These are phyloP conservation scores for Phytopythium helicoides DNA, from an alignment of 352 stramenopile genomes.

Conservation along the genomic window DNA sequence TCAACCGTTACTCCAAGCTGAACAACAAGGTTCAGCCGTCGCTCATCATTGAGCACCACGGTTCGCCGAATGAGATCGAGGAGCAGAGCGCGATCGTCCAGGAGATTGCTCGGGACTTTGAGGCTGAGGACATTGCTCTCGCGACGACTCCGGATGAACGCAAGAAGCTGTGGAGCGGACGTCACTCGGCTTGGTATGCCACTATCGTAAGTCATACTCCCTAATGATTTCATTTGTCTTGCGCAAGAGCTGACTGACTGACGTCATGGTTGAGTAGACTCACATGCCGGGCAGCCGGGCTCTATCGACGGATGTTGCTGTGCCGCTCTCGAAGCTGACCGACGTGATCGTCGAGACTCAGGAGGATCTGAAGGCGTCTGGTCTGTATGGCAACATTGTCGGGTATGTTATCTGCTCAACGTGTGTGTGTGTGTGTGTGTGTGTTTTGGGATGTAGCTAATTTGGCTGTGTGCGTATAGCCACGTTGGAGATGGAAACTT, in stretches of 20 bases:
- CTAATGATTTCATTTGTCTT: conserved; percentile 6
- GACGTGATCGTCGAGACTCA: conserved; percentile 93
- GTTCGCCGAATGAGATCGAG: conserved; percentile 69
- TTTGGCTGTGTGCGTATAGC: conserved; percentile 14
- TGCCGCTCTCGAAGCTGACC: conserved; percentile 93
- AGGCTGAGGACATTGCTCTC: conserved; percentile 78
- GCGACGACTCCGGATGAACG: conserved; percentile 69
- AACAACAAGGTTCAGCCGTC: conserved; percentile 80
- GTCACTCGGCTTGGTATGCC: conserved; percentile 84
- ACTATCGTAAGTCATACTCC: conserved; percentile 61
- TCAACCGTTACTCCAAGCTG: conserved; percentile 87
- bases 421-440: too few species aligned
- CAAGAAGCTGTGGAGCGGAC: conserved; percentile 81
- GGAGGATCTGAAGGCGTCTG: conserved; percentile 83
- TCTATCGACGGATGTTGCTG: conserved; percentile 95
- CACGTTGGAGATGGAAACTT: conserved; percentile 97
- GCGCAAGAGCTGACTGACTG: neutral
- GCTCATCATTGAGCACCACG: conserved; percentile 95
- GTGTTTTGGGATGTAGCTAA: too few species aligned
- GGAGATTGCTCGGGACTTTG: conserved; percentile 85
- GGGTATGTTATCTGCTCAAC: too few species aligned
- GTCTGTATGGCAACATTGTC: conserved; percentile 92
- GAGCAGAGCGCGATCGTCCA: conserved; percentile 87
- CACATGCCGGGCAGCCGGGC: conserved; percentile 80
- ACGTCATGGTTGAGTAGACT: conserved; percentile 23